Conservation (phyloP, 768 basidiomycete genomes). For the Podaxis rugospora region DNA sequence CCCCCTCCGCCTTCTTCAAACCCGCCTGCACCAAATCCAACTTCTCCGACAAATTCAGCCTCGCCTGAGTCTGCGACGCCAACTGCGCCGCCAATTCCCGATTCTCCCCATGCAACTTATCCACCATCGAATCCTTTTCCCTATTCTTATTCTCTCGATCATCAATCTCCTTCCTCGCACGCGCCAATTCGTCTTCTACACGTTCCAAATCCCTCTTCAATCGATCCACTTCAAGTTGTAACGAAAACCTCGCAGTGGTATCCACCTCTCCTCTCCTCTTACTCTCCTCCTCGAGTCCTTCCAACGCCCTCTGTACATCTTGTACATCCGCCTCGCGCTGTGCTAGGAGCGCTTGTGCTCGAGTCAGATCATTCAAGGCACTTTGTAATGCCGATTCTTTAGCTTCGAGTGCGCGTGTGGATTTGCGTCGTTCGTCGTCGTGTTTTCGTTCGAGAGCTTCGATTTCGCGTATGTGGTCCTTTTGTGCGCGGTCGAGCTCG, state of each 20-base stretch:
- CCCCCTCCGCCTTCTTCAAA: conserved; percentile 64
- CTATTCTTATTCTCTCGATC: conserved; percentile 60
- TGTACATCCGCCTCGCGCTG: conserved; percentile 75
- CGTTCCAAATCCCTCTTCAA: conserved; percentile 80
- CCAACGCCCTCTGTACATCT: conserved; percentile 69
- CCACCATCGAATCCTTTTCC: conserved; percentile 69
- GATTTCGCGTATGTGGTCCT: conserved; percentile 50
- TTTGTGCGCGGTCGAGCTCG: conserved; percentile 56
- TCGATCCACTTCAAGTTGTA: conserved; percentile 88
- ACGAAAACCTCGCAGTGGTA: conserved; percentile 75
- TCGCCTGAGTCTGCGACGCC: conserved; percentile 81
- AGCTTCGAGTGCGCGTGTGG: conserved; percentile 61
- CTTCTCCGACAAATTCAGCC: conserved; percentile 85
- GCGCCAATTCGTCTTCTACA: conserved; percentile 72
- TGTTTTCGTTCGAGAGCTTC: conserved; percentile 57
- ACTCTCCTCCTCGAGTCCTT: conserved; percentile 68
- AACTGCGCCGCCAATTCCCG: conserved; percentile 77
- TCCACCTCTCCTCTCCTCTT: conserved; percentile 81
- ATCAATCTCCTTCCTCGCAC: conserved; percentile 65
- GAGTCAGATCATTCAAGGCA: conserved; percentile 58
- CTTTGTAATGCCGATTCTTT: conserved; percentile 67
- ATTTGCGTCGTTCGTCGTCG: conserved; percentile 54
- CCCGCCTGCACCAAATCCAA: conserved; percentile 65
- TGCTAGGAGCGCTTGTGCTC: conserved; percentile 56
- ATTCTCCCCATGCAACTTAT: conserved; percentile 74